A percentile compares a stretch with the other conserved stretches of the same genome.
Conservation (phyloP, 345 rosid species). For the Trapa bicornis region DNA sequence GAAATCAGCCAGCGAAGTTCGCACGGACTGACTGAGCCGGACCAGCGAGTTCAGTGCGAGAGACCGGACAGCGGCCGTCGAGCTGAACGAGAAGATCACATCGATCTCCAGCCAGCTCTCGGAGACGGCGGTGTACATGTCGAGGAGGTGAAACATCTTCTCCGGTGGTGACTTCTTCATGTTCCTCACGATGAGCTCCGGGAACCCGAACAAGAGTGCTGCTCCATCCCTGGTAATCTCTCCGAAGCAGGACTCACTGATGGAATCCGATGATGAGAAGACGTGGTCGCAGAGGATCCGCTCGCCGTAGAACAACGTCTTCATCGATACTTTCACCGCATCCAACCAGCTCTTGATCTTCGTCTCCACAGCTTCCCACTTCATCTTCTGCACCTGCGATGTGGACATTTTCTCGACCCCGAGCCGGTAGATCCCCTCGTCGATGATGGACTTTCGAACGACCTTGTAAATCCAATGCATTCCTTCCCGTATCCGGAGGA, state of each 20-base stretch:
- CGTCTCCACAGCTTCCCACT: slow-evolving; percentile 12
- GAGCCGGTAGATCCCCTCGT: slow-evolving; percentile 13
- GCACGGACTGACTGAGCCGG: slow-evolving; percentile 12
- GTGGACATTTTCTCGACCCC: slow-evolving; percentile 12
- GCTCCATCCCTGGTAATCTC: slow-evolving; percentile 11
- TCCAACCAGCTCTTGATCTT: slow-evolving; percentile 19
- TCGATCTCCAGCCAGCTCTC: slow-evolving; percentile 11
- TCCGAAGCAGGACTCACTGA: slow-evolving; percentile 13
- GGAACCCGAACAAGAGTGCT: slow-evolving; percentile 10
- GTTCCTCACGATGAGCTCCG: slow-evolving; percentile 3
- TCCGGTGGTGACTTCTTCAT: slow-evolving; percentile 16
- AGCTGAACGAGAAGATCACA: slow-evolving; percentile 7
- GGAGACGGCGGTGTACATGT: slow-evolving; percentile 12
- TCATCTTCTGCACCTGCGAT: slow-evolving; percentile 15
- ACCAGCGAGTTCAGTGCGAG: slow-evolving; percentile 7
- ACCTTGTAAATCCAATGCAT: slow-evolving; percentile 13
- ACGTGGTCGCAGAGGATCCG: slow-evolving; percentile 14
- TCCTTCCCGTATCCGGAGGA: slow-evolving; percentile 16
- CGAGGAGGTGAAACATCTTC: slow-evolving; percentile 15
- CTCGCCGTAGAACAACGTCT: slow-evolving; percentile 16
- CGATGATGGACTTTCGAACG: slow-evolving; percentile 16
- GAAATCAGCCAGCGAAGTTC: slow-evolving; percentile 7
- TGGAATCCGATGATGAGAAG: slow-evolving; percentile 9
- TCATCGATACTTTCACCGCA: slow-evolving; percentile 10
- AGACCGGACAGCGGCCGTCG: slow-evolving; percentile 7